Base-by-base conservation (phyloP, 1,284 basidiomycete species). In the Tylopilus sp. region DNA sequence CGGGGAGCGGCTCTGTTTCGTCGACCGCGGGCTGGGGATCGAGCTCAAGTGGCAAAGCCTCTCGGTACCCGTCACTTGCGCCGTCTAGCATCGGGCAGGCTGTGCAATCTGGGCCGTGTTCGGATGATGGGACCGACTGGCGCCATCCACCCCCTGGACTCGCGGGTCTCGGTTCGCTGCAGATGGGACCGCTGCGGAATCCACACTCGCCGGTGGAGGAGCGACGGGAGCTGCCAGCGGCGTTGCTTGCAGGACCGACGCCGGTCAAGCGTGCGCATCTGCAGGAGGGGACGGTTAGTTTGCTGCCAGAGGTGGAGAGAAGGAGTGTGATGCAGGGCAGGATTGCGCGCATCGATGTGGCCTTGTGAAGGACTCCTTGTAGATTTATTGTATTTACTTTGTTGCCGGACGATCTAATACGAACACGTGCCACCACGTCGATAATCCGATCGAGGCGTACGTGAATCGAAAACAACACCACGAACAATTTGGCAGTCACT, bases 31-130 rank as follows among this genome's bases (percentile, higher is more conserved):
- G 45, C 13, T 46, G 25, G 37, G 49, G 47, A 23, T 57, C 62
- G 28, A 11, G 28, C 5, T 55, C 63, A 11, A 63, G 55, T 3
- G 48, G 60, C 3, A 33, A 37, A 23, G 11, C 48, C 3, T 67
- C 63, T 3, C 65, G 66, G 8, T 65, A 68, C 42, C 63, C 63
- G 5, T 65, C 63, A 2, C 49, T 68, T 4, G 47, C 63, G 13
- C 2, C 39, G 7, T 67, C 62, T 4, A 66, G 51, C n/a, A 6
- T 45, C 2, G 44, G 31, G 11, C 40, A n/a, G 28, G 48, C 63
- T n/a, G 53, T 44, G 9, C 46, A 6, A 4, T 54, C 53, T 16
- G 49, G 42, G 12, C 47, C 44, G 19, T 52, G 40, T 21, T 50
- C 54, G 1, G 60, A 59, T 12, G 28, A n/a, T 16, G 49, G 18